Base-by-base conservation (phyloP, 768 basidiomycete genomes). In the Lactarius deliciosus region DNA sequence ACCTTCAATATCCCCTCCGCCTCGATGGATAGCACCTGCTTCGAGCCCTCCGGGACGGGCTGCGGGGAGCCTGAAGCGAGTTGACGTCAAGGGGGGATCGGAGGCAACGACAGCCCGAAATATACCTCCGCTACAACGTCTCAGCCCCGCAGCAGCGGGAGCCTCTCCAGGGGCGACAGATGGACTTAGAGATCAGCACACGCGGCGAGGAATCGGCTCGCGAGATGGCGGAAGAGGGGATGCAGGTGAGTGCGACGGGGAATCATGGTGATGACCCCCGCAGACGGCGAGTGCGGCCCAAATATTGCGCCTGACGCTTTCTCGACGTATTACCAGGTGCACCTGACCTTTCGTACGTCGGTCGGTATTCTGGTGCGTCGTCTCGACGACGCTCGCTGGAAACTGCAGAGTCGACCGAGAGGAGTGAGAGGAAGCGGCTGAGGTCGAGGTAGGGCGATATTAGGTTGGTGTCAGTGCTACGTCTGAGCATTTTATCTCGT, bases 391-490 rank as follows among this genome's bases (percentile, higher is more conserved):
- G n/a, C 25, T 32, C 36, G 36, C 15, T 30, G 25, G 34, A 22
- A 10, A 55, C 38, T 53, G 22, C 40, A 43, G 40, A 28, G 22
- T 16, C n/a, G 65, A 16, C 28, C 22, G 47, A 34, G 25, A 9
- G 32, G 16, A 9, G 22, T 6, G 47, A 45, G 38, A 58, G 61
- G 30, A 63, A 63, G 57, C 47, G 50, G 20, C 13, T 15, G 61
- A 63, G 57, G 56, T 13, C 22, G 8, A 6, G 16, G 36, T n/a
- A 38, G n/a, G 18, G 36, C 8, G 18, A 30, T 16, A 22, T 13
- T 53, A 41, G 47, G 54, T 54, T 2, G 18, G 13, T 13, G 28
- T 40, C 16, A 56, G 32, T 56, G 10, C 32, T 53, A 11, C 25
- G 6, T 53, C 25, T 47, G 20, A 22, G 5, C n/a, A 13, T 53